A percentile compares a stretch with the other conserved stretches of the same genome.
These are phyloP conservation scores for Flaveria brownii DNA, from an alignment of 129 eudicot genomes.

Conservation along the genomic window DNA sequence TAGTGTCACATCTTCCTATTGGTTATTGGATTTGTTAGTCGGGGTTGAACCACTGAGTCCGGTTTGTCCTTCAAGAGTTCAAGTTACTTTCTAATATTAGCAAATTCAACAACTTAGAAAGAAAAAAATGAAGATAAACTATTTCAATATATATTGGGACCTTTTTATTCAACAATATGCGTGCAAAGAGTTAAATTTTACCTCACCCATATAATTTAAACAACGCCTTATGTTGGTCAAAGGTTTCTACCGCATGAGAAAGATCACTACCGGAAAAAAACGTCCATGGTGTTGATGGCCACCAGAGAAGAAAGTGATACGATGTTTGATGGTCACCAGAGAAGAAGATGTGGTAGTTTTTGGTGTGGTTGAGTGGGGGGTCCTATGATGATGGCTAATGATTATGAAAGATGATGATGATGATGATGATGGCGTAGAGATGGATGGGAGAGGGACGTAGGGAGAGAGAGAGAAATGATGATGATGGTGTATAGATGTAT, in stretches of 20 bases:
- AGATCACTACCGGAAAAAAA: conserved; percentile 96
- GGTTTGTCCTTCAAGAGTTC: conserved; percentile 96
- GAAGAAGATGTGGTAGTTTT: too few species aligned
- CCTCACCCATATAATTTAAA: conserved; percentile 97
- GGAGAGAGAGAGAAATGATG: too few species aligned
- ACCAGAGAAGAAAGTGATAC: too few species aligned
- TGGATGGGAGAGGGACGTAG: too few species aligned
- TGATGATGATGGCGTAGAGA: too few species aligned
- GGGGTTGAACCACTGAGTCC: conserved; percentile 97
- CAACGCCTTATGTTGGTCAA: conserved; percentile 98
- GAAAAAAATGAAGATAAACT: background rate
- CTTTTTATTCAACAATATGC: conserved; percentile 15
- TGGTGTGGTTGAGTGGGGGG: too few species aligned
- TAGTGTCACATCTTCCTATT: conserved; percentile 44
- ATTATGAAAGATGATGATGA: too few species aligned
- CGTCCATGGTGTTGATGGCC: conserved; percentile 40
- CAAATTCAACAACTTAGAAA: conserved; percentile 97
- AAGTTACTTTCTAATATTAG: conserved; percentile 94
- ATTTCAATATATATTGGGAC: conserved; percentile 1
- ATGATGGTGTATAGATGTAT: too few species aligned
- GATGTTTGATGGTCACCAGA: too few species aligned
- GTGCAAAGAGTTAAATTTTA: conserved; percentile 23
- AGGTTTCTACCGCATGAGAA: conserved; percentile 93
- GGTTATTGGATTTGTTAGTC: conserved; percentile 81
- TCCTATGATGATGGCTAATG: too few species aligned